Conservation (phyloP, 495 filamentous ascomycete species). For the Trichoderma orchidacearum region DNA sequence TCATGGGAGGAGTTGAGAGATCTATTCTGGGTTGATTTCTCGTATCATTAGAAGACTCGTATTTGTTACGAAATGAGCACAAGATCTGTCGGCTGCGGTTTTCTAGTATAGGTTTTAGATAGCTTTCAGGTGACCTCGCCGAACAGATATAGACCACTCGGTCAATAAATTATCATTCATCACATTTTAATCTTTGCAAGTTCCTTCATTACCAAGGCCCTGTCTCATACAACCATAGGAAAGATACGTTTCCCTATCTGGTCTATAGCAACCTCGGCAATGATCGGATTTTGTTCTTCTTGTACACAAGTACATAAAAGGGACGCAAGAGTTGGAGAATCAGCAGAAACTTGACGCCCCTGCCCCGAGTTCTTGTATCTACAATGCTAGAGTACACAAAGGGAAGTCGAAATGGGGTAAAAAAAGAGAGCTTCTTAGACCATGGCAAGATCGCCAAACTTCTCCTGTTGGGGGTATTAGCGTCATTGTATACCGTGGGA, state of each 20-base stretch:
- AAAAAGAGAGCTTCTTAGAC: slow-evolving; percentile 45
- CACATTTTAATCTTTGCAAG: neutral
- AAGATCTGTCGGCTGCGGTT: neutral
- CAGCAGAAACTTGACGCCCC: neutral
- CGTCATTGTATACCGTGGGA: neutral
- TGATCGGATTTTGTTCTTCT: neutral
- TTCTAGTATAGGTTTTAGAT: neutral
- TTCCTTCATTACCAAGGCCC: neutral
- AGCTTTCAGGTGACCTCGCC: neutral
- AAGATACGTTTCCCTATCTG: neutral
- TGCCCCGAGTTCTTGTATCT: slow-evolving; percentile 24
- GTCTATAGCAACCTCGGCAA: neutral
- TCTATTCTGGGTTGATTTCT: neutral
- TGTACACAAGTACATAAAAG: neutral
- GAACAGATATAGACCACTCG: neutral
- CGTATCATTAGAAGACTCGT: neutral
- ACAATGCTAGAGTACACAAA: slow-evolving; percentile 48
- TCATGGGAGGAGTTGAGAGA: neutral
- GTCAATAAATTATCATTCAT: neutral
- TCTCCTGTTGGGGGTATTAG: slow-evolving; percentile 50
- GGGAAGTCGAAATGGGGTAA: slow-evolving; percentile 16
- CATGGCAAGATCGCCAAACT: slow-evolving; percentile 91
- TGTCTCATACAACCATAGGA: neutral
- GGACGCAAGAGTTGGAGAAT: neutral
- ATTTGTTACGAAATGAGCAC: neutral